phyloP scores from a whole-genome alignment of 1,284 basidiomycete genomes.

The Schizopora paradoxa region DNA sequence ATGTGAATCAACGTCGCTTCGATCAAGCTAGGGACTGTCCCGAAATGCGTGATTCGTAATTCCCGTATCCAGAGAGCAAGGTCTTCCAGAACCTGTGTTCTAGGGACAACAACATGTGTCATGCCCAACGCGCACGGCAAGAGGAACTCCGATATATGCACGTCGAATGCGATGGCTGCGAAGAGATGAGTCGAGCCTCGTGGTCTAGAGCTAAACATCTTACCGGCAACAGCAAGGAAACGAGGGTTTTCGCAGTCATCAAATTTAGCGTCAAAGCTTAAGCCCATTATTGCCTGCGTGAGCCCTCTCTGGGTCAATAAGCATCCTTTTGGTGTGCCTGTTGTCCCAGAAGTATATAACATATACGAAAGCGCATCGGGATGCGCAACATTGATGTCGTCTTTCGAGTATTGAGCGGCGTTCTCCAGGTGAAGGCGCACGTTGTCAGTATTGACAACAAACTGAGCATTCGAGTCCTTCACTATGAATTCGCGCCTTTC shows the following conservation, averaged over 20 bases:
- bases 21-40: conserved; percentile 49
- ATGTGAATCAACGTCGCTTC: conserved; percentile 42
- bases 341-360: conserved; percentile 52
- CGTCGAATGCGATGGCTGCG: conserved; percentile 44
- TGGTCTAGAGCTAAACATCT: conserved; percentile 19
- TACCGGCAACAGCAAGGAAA: conserved; percentile 42
- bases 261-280: conserved; percentile 35
- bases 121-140: conserved; percentile 41
- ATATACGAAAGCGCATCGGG: conserved; percentile 41
- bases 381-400: conserved; percentile 28
- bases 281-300: conserved; percentile 37
- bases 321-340: conserved; percentile 53
- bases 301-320: conserved; percentile 43
- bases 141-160: conserved; percentile 44
- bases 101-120: conserved; percentile 39
- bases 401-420: conserved; percentile 16
- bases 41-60: conserved; percentile 47
- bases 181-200: not conserved
- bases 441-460: conserved; percentile 36
- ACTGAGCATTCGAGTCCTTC: conserved; percentile 38
- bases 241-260: conserved; percentile 33
- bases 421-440: conserved; percentile 13
- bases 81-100: conserved; percentile 43
- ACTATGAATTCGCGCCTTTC: conserved; percentile 46
- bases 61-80: conserved; percentile 38